Evolutionary conservation across 352 stramenopile species (phyloP).

Genomic region (Globisporangium parvum): DNA sequence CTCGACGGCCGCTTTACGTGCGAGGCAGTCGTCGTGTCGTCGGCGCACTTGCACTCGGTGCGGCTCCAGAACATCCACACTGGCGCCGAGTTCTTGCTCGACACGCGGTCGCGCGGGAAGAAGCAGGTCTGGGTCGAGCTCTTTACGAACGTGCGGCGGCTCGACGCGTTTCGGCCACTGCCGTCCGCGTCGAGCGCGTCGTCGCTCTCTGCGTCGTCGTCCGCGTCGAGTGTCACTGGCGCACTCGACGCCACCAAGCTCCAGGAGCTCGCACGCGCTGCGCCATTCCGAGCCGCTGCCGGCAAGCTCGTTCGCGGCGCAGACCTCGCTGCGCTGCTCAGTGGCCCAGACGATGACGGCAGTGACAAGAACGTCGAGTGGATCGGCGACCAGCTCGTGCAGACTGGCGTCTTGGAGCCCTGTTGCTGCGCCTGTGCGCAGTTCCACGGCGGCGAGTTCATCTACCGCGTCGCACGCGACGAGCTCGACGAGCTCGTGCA

Average conservation of each 20-base stretch:
- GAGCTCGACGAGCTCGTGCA: slow-evolving; percentile 5
- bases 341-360: slow-evolving; percentile 17
- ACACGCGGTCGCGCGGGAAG: slow-evolving; percentile 29
- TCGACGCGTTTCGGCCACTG: slow-evolving; percentile 13
- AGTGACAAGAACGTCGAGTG: slow-evolving; percentile 13
- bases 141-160: slow-evolving; percentile 23
- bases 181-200: background rate
- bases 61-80: slow-evolving; percentile 36
- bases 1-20: slow-evolving; percentile 38
- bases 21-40: slow-evolving; percentile 54
- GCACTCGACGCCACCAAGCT: background rate
- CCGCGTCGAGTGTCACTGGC: background rate
- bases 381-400: slow-evolving; percentile 24
- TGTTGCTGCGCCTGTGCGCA: slow-evolving; percentile 28
- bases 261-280: slow-evolving; percentile 14
- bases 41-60: slow-evolving; percentile 52
- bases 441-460: slow-evolving; percentile 19
- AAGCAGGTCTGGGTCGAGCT: slow-evolving; percentile 57
- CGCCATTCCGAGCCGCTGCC: slow-evolving; percentile 17
- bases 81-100: slow-evolving; percentile 37
- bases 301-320: slow-evolving; percentile 23
- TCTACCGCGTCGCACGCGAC: slow-evolving; percentile 28
- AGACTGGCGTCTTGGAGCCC: slow-evolving; percentile 21
- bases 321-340: slow-evolving; percentile 29
- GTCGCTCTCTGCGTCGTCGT: background rate